Base-by-base conservation (phyloP, 164 flowering plant genomes). In the Tetrastigma voinierianum region DNA sequence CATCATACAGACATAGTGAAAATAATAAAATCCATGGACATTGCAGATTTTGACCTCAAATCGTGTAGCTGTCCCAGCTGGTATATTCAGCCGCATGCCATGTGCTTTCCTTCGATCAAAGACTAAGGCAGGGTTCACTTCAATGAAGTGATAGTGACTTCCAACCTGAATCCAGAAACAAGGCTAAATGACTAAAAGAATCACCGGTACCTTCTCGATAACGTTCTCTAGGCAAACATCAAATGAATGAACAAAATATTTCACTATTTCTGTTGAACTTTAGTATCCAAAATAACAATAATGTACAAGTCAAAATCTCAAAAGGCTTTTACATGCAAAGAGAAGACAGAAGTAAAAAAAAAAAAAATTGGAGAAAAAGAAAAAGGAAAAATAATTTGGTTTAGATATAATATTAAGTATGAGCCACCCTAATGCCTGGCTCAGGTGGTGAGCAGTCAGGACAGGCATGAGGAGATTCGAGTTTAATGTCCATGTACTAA, bases 121-220 rank as follows among this genome's bases (percentile, higher is more conserved):
- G 66, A 82, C 70, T 83, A 95, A 67, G 78, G 48, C 76, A 10
- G 97, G 99, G 62, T 95, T 95, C 59, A n/a, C 87, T 78, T 95
- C 98, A 74, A 90, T 89, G 72, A 95, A 89, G 79, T 92, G 97
- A 82, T 95, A 95, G 77, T 95, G n/a, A n/a, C n/a, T n/a, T n/a
- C n/a, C 98, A 66, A 95, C 85, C 98, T 95, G 82, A 32, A 32
- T 32, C 3, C 40, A 32, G 40, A 52, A 74, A 64, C 16, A 55
- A 43, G 10, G 40, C 1, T 53, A 40, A 70, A 47, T 57, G 46
- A 32, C 40, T 32, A 32, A 32, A 32, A 61, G 20, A 16, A 43
- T 51, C 25, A 25, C 21, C 1, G 44, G 46, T 44, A 23, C 23
- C 45, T 16, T 20, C 57, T 19, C 24, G 46, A 45, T 12, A 44